These are phyloP conservation scores for Pyrenochaeta sp. DNA, from an alignment of 2,329 filamentous ascomycete genomes.

Conservation along the genomic window DNA sequence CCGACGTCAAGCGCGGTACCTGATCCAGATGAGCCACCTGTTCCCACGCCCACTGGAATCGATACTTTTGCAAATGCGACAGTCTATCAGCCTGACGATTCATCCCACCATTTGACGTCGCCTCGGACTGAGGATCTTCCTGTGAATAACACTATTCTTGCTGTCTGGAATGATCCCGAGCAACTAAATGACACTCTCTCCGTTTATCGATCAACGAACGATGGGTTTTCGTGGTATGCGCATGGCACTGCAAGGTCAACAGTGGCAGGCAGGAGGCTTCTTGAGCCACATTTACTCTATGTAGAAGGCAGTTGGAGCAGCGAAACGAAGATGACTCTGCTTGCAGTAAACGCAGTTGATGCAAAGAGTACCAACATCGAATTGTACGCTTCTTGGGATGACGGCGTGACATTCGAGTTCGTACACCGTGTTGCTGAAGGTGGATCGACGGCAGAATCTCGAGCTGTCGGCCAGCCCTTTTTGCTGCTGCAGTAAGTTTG, in stretches of 20 bases:
- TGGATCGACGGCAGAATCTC: constrained; percentile 7
- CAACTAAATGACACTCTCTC: constrained; percentile 12
- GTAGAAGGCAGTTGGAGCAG: constrained; percentile 18
- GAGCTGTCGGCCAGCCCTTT: constrained; percentile 23
- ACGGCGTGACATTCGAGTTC: constrained; percentile 22
- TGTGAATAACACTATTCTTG: constrained; percentile 26
- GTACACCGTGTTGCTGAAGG: constrained; percentile 19
- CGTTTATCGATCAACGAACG: constrained; percentile 23
- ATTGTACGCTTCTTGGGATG: constrained; percentile 21
- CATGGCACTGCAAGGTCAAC: constrained; percentile 17
- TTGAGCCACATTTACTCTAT: constrained; percentile 25
- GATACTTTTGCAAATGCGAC: constrained; percentile 30
- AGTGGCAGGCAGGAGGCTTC: constrained; percentile 13
- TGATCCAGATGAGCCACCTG: constrained; percentile 12
- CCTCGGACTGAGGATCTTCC: constrained; percentile 26
- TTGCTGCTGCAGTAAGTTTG: constrained; percentile 23
- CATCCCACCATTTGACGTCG: constrained; percentile 9
- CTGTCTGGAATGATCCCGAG: constrained; percentile 20
- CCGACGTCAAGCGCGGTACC: neutral
- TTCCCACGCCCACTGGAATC: constrained; percentile 17
- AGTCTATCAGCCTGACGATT: constrained; percentile 25
- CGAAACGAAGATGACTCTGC: constrained; percentile 16
- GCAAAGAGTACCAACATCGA: constrained; percentile 27
- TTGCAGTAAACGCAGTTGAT: constrained; percentile 25
- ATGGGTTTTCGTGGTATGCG: constrained; percentile 30